A percentile compares a stretch with the other conserved stretches of the same genome.
phyloP scores from a whole-genome alignment of 1,284 basidiomycete genomes.

The Hypsizygus ulmarius region DNA sequence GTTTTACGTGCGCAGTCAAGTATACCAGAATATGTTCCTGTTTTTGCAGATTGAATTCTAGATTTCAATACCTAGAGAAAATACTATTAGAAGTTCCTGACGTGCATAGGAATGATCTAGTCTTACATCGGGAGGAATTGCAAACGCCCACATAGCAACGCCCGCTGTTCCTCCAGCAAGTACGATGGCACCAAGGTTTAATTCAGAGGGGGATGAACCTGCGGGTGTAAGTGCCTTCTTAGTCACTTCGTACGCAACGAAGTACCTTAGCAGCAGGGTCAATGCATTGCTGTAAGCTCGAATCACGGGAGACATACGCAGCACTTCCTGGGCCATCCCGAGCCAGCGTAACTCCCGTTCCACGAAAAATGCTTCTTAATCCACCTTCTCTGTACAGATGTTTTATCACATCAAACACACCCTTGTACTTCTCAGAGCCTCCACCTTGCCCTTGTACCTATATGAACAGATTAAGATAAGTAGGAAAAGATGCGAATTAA shows the following conservation, averaged over 20 bases:
- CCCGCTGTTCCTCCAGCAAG: slow-evolving; percentile 94
- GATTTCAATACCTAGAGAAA: slow-evolving; percentile 87
- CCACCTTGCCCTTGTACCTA: slow-evolving; percentile 86
- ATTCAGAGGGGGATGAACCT: slow-evolving; percentile 71
- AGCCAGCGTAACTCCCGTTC: slow-evolving; percentile 88
- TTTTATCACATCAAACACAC: slow-evolving; percentile 88
- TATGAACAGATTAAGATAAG: slow-evolving; percentile 6
- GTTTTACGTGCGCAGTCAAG: slow-evolving; percentile 92
- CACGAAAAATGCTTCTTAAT: slow-evolving; percentile 88
- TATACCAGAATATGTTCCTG: slow-evolving; percentile 93
- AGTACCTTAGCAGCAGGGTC: slow-evolving; percentile 64
- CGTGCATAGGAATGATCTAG: background rate
- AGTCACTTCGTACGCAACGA: slow-evolving; percentile 94
- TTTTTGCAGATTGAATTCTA: slow-evolving; percentile 93
- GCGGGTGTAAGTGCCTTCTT: slow-evolving; percentile 85
- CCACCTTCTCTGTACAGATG: slow-evolving; percentile 97
- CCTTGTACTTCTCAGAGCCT: slow-evolving; percentile 78
- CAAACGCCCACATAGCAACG: slow-evolving; percentile 96
- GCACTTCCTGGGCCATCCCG: slow-evolving; percentile 97
- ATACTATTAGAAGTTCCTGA: background rate
- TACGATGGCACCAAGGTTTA: slow-evolving; percentile 88
- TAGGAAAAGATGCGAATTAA: background rate
- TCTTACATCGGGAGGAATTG: slow-evolving; percentile 91
- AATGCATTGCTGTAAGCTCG: background rate
- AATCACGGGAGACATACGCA: slow-evolving; percentile 59